Base-by-base conservation (phyloP, 2,329 filamentous ascomycete genomes). In the Furcasterigmium furcatum region DNA sequence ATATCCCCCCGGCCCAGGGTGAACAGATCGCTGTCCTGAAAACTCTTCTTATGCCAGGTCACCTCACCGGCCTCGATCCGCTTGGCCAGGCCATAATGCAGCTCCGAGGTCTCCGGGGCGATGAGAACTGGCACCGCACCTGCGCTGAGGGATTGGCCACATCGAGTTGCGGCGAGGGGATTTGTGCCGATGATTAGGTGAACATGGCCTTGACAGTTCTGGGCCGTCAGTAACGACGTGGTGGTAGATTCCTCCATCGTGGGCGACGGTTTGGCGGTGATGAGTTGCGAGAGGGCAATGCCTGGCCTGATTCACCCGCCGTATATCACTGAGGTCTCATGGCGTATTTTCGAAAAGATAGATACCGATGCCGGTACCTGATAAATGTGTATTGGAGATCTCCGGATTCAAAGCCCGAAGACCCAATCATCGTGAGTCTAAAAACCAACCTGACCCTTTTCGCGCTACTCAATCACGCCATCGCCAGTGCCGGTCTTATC, bases 121-220 rank as follows among this genome's bases (percentile, higher is more conserved):
- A 99, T 76, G 38, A 97, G 70, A 35, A 94, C 79, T 0, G 94
- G 90, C 39, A 67, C 80, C 41, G 94, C 94, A 56, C 92, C 92
- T 14, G 89, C 87, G 57, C 86, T 80, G 42, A 96, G 68, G 4
- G 89, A 91, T 60, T 89, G 88, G 12, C 79, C 71, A 68, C 88
- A 95, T 56, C 94, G 82, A 25, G 90, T 80, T 43, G 87, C 86
- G n/a, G 94, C 92, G 34, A 99, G 78, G 13, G 92, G 84, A 58
- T 91, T 94, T 27, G 86, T 84, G 48, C 94, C 94, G 52, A 97
- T 67, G 58, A 99, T 81, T 47, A 99, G 76, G 64, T 99, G 94
- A 34, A 91, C 66, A 60, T 89, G 86, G 40, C 72, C 77, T 42
- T 75, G 75, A 58, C 82, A 85, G 61, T 91, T 83, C 53, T 86